Percentiles rank a stretch among this genome's conserved stretches.
phyloP scores from a whole-genome alignment of 2,329 filamentous ascomycete species.

The Colletotrichum sp. region DNA sequence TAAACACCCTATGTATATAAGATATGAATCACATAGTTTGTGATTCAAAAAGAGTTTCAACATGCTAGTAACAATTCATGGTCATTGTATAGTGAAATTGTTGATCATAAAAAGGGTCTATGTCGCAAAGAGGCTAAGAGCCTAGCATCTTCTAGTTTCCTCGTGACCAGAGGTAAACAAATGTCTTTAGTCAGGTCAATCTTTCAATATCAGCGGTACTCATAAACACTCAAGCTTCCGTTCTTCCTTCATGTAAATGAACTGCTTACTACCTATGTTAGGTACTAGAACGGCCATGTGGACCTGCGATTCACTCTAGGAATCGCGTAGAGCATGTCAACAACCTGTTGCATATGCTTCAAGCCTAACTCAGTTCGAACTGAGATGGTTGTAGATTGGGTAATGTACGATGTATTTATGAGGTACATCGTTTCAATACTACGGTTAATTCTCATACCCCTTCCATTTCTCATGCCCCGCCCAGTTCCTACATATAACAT shows the following conservation, averaged over 20 bases:
- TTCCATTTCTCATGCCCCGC: too few relatives aligned
- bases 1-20: neutral
- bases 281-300: neutral
- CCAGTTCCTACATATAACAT: neutral
- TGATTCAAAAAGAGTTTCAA: neutral
- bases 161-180: neutral
- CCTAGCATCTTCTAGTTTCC: neutral
- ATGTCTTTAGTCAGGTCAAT: neutral
- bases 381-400: neutral
- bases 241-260: neutral
- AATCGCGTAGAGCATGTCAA: neutral
- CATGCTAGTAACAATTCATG: neutral
- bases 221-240: neutral
- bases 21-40: neutral
- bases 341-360: neutral
- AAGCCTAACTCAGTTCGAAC: neutral
- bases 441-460: neutral
- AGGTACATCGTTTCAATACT: neutral
- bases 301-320: neutral
- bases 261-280: neutral
- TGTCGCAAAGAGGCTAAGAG: neutral
- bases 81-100: neutral
- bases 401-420: neutral
- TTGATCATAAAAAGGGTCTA: neutral
- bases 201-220: neutral